A percentile compares a stretch with the other conserved stretches of the same genome.
phyloP scores from a whole-genome alignment of 176 grass and related monocot genomes.

The Juncus inflexus region DNA sequence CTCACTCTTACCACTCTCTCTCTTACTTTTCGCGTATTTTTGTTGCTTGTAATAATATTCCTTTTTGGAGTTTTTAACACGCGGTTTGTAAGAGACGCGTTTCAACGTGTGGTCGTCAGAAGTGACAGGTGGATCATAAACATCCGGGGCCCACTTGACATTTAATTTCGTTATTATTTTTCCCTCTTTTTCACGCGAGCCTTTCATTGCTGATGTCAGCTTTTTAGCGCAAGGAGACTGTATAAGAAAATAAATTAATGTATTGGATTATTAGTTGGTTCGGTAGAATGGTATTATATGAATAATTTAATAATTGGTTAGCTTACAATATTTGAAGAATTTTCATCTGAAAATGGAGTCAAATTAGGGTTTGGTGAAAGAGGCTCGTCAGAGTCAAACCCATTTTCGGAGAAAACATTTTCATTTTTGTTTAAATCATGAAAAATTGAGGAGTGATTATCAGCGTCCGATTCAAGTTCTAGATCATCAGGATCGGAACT shows the following conservation, averaged over 20 bases:
- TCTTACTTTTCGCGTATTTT: slow-evolving; percentile 37
- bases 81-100: slow-evolving; percentile 16
- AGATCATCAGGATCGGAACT: slow-evolving; percentile 21
- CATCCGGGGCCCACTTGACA: slow-evolving; percentile 78
- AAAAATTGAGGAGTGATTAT: slow-evolving; percentile 33
- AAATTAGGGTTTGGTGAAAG: slow-evolving; percentile 39
- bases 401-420: slow-evolving; percentile 18
- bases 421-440: slow-evolving; percentile 21
- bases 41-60: slow-evolving; percentile 57
- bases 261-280: neutral
- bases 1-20: slow-evolving; percentile 49
- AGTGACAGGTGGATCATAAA: slow-evolving; percentile 91
- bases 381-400: slow-evolving; percentile 31
- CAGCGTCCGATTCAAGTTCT: slow-evolving; percentile 44
- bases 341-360: slow-evolving; percentile 32
- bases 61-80: slow-evolving; percentile 48
- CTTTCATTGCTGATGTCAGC: slow-evolving; percentile 68
- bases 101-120: slow-evolving; percentile 72
- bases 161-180: slow-evolving; percentile 35
- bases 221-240: slow-evolving; percentile 31
- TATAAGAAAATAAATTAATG: slow-evolving; percentile 8
- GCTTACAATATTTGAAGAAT: slow-evolving; percentile 41
- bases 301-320: slow-evolving; percentile 4
- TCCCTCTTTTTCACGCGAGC: slow-evolving; percentile 58
- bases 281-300: neutral